Base-by-base conservation (phyloP, 1,284 basidiomycete species). In the Boletus smithii region DNA sequence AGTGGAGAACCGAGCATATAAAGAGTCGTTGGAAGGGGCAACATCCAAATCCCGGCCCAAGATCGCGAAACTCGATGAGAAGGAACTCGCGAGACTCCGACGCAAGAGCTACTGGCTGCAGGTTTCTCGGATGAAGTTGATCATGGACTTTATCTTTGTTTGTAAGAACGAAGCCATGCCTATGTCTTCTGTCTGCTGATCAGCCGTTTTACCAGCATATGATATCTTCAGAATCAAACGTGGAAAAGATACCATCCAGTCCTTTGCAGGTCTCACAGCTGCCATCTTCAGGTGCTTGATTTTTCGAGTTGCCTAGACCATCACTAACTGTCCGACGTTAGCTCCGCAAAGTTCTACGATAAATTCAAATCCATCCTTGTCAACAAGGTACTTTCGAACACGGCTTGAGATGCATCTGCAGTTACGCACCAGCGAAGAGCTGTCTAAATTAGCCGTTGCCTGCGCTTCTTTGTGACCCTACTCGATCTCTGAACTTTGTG, bases 71-170 rank as follows among this genome's bases (percentile, higher is more conserved):
- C 56, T 79, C 6, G 87, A 88, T 58, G 82, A 86, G 55, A 80
- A 77, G 63, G 88, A 90, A 62, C 72, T 90, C 31, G 66, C 69
- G 43, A 73, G 83, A 42, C 73, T 91, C 38, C 76, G 77, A 59
- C 75, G 75, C 53, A 81, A 88, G 65, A 81, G 80, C 56, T 82
- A 84, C 61, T 91, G 88, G 88, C 69, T 91, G 43, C 79, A 79
- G 53, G 66, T 87, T 35, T 76, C 82, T 23, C 70, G 83, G 45
- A 69, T 73, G 46, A 91, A 91, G 70, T 70, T 91, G 49, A 57
- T 79, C 26, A 88, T 90, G 84, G 88, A 91, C 66, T 69, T 91
- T 49, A 76, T 89, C 54, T 91, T 90, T 66, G 88, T 89, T 62
- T 88, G 88, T 91, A 61, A 71, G 88, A 80, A 13, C 3, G 30